Evolutionary conservation across 1,284 basidiomycete genomes (phyloP).

Genomic region (Apiotrichum veenhuisii): DNA sequence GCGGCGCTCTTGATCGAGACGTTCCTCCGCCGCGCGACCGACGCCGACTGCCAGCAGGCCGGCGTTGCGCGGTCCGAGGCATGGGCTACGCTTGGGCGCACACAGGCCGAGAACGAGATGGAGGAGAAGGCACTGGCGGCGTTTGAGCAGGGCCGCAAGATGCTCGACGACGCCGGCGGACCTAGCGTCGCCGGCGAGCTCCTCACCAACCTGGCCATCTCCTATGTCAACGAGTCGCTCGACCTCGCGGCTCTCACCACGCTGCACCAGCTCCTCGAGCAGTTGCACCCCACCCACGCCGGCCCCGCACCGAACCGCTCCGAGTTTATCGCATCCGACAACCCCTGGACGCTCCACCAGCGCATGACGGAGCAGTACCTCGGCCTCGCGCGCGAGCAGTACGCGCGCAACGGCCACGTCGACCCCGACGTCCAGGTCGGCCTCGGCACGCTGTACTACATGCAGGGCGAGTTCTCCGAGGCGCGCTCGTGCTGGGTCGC

Average conservation of each 20-base stretch:
- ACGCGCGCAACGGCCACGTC: constrained; percentile 60
- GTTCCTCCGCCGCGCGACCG: constrained; percentile 58
- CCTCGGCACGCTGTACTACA: constrained; percentile 90
- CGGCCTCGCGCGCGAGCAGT: constrained; percentile 74
- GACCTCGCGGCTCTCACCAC: constrained; percentile 84
- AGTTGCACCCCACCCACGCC: constrained; percentile 65
- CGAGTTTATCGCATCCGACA: constrained; percentile 41
- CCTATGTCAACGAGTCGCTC: constrained; percentile 93
- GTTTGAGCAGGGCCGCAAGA: constrained; percentile 67
- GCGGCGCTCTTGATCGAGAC: constrained; percentile 80
- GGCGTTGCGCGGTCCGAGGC: constrained; percentile 64
- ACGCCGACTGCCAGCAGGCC: constrained; percentile 22
- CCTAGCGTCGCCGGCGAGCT: constrained; percentile 64
- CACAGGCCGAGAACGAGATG: constrained; percentile 90
- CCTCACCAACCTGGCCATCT: constrained; percentile 88
- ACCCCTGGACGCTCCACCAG: constrained; percentile 81
- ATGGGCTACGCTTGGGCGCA: constrained; percentile 91
- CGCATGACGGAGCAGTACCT: constrained; percentile 81
- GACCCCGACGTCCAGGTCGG: constrained; percentile 94
- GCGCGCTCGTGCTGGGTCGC: constrained; percentile 83
- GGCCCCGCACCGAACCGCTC: constrained; percentile 42
- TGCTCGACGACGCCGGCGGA: constrained; percentile 61
- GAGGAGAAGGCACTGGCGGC: constrained; percentile 57
- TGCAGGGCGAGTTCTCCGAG: constrained; percentile 51
- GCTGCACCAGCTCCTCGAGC: constrained; percentile 79